Evolutionary conservation across 2,329 filamentous ascomycete species (phyloP), one percentile per base, ranked within the genome.

Genomic region (Stagonosporopsis cucurbitacearum): DNA sequence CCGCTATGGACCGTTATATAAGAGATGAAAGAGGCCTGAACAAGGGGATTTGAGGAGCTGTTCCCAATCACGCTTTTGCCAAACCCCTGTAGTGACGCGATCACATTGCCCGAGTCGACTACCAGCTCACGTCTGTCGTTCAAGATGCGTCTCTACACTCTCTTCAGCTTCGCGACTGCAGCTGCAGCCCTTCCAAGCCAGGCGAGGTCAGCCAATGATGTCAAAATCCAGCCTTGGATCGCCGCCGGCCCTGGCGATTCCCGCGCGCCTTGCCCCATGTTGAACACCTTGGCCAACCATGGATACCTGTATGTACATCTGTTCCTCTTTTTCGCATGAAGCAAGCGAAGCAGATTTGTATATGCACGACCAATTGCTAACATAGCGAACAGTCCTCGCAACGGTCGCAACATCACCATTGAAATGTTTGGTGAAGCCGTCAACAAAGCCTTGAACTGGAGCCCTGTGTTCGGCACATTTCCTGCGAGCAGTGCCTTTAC

Each of bases 271-370:
- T 48, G 45, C 35, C 45, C 45, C 17, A 48, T 48, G 45, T n/a
- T 48, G 45, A 48, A 48, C 22, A 48, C 45, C 1, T 40, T 48
- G 22, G 45, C 45, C 45, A 48, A 48, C 33, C 45, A 48, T 39
- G 45, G 45, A 39, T 48, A 48, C n/a, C 45, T 48, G 45, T 48
- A 48, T 17, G 45, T 48, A 30, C 5, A 5, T 5, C 9, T 26
- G 25, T 26, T 26, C 25, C 25, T 26, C 25, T 26, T 5, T 5
- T 9, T 26, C 25, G 25, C 25, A 26, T 26, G 9, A 26, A 5
- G 5, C 25, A 9, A 28, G 28, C 23, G 15, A 42, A 28, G 12
- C 12, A 12, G 6, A 20, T 3, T 13, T 28, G 6, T 23, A 26
- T 28, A 19, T 42, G 39, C 15, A 28, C 2, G 23, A 28, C 15